phyloP scores from a whole-genome alignment of 495 filamentous ascomycete species.

The Opeltia flavorubescens region DNA sequence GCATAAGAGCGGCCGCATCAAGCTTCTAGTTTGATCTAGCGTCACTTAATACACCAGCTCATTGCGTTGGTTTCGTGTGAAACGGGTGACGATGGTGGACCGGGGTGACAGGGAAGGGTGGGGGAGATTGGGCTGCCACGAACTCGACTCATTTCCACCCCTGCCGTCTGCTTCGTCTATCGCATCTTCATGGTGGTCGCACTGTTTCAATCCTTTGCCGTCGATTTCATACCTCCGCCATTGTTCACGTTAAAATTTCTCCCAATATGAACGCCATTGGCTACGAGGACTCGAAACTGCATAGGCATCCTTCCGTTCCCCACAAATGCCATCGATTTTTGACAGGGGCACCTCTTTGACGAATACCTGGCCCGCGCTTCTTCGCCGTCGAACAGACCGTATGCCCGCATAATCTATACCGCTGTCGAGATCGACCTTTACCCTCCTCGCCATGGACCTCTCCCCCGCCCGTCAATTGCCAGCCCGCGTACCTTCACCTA shows the following conservation, averaged over 20 bases:
- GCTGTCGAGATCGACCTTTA: background rate
- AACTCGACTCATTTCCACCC: background rate
- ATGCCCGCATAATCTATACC: background rate
- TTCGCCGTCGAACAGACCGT: slow-evolving; percentile 3
- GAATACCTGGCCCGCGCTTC: slow-evolving; percentile 1
- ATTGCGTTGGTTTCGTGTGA: no score
- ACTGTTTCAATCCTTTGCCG: no score
- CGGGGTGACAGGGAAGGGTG: background rate
- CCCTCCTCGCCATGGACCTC: slow-evolving; percentile 1
- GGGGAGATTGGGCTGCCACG: background rate
- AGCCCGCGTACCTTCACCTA: slow-evolving; percentile 47
- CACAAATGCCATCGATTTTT: background rate
- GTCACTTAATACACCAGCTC: no score
- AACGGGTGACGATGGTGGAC: no score
- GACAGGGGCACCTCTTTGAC: background rate
- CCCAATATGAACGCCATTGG: no score
- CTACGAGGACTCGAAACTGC: no score
- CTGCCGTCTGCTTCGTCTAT: background rate
- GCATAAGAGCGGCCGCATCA: no score
- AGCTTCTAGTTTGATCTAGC: no score
- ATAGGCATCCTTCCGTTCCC: background rate
- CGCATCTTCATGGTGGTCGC: background rate
- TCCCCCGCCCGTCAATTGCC: background rate
- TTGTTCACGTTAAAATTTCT: no score
- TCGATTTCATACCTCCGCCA: no score